phyloP scores from a whole-genome alignment of 1,284 basidiomycete species.

The Blastosporella zonata region DNA sequence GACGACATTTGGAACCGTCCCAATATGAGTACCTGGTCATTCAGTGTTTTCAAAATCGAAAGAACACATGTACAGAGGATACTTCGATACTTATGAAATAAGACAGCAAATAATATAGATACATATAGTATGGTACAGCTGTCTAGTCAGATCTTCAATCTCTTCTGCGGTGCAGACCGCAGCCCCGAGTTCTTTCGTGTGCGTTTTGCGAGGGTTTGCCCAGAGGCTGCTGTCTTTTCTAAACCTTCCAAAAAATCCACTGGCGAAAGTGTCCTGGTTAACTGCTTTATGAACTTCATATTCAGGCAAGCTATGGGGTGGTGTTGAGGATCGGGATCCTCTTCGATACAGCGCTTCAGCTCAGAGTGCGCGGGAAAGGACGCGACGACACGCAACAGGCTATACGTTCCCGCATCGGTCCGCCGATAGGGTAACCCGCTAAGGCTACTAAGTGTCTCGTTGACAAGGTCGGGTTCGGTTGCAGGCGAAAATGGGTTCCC shows the following conservation, averaged over 20 bases:
- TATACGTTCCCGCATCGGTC: conserved; percentile 32
- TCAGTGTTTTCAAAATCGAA: too few relatives aligned
- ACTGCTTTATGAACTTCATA: conserved; percentile 34
- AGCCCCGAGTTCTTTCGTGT: conserved; percentile 24
- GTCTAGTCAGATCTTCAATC: conserved; percentile 17
- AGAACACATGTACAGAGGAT: too few relatives aligned
- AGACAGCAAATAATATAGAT: background rate
- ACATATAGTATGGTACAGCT: background rate
- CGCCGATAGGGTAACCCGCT: conserved; percentile 29
- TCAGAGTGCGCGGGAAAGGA: conserved; percentile 36
- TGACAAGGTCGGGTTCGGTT: conserved; percentile 28
- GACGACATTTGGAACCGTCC: too few relatives aligned
- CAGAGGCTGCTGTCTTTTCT: conserved; percentile 21
- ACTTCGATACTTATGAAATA: too few relatives aligned
- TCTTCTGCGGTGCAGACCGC: conserved; percentile 14
- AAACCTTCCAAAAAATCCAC: conserved; percentile 30
- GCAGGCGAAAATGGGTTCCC: conserved; percentile 30
- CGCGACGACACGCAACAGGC: conserved; percentile 34
- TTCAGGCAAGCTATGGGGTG: conserved; percentile 38
- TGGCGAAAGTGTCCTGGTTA: conserved; percentile 32
- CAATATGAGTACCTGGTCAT: too few relatives aligned
- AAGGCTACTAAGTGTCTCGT: conserved; percentile 24
- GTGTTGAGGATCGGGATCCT: conserved; percentile 31
- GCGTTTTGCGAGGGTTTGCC: conserved; percentile 21
- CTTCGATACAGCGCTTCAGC: conserved; percentile 32